These are phyloP conservation scores for Boechera retrofracta DNA, from an alignment of 345 rosid genomes.

Conservation along the genomic window DNA sequence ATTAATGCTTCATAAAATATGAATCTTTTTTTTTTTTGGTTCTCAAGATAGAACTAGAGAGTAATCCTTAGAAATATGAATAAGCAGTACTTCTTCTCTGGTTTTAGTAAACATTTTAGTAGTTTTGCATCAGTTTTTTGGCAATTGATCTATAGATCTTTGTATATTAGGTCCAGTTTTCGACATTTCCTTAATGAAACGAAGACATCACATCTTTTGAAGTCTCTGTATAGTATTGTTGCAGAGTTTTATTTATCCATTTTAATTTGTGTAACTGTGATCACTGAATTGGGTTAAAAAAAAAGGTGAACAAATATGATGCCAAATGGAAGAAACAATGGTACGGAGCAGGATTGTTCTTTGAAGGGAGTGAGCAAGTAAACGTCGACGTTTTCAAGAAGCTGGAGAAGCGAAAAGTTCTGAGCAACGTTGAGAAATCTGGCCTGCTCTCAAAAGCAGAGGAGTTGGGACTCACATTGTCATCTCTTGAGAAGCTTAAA, in stretches of 20 bases:
- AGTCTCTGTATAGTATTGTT: not conserved
- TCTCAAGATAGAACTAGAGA: constrained; percentile 5
- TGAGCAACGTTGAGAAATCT: constrained; percentile 87
- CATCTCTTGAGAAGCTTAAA: constrained; percentile 85
- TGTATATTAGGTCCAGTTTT: not conserved
- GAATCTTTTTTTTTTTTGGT: not conserved
- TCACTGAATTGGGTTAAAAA: not conserved
- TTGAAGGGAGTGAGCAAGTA: constrained; percentile 81
- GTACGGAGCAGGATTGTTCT: constrained; percentile 91
- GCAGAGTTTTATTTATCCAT: not conserved
- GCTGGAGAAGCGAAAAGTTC: constrained; percentile 80
- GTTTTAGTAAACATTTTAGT: not conserved
- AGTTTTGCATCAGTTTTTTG: not conserved
- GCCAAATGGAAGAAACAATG: constrained; percentile 76
- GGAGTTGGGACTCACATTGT: constrained; percentile 71
- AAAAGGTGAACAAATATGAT: constrained; percentile 81
- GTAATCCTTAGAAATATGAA: constrained; percentile 6
- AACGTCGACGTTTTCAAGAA: constrained; percentile 93
- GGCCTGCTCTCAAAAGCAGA: constrained; percentile 88
- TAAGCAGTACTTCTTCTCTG: not conserved
- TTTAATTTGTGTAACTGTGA: constrained; percentile 13
- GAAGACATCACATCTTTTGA: not conserved
- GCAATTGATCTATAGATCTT: not conserved
- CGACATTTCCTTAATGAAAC: not conserved
- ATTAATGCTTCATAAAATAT: not conserved